Conservation (phyloP, 2,329 filamentous ascomycete genomes). For the Talaromyces sp. region DNA sequence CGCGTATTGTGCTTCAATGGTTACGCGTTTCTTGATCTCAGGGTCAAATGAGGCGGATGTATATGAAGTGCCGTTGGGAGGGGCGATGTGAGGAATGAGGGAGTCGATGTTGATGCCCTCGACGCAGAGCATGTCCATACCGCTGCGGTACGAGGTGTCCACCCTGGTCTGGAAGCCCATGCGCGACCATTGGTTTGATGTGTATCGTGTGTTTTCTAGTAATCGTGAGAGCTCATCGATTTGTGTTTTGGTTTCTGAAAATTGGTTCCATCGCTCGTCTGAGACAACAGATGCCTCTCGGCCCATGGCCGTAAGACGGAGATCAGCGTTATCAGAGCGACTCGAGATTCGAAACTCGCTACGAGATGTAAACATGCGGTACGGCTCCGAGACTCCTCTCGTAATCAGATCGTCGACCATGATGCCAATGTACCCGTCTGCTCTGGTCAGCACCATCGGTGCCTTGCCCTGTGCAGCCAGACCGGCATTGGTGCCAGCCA, state of each 20-base stretch:
- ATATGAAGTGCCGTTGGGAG: conserved; percentile 28
- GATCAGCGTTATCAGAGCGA: conserved; percentile 89
- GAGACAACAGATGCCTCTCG: conserved; percentile 72
- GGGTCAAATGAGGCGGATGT: conserved; percentile 52
- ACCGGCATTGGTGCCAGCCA: conserved; percentile 92
- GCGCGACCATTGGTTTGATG: conserved; percentile 63
- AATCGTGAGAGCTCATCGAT: conserved; percentile 63
- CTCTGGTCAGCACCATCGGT: conserved; percentile 67
- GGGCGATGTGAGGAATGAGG: conserved; percentile 54
- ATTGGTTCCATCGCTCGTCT: conserved; percentile 73
- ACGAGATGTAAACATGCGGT: conserved; percentile 95
- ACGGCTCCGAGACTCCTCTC: conserved; percentile 94
- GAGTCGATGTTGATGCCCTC: conserved; percentile 57
- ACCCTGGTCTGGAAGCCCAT: conserved; percentile 66
- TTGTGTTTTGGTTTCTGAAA: conserved; percentile 62
- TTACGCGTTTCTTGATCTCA: conserved; percentile 65
- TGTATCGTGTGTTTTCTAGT: conserved; percentile 58
- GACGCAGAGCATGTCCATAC: conserved; percentile 74
- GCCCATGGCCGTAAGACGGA: conserved; percentile 76
- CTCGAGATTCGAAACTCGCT: conserved; percentile 94
- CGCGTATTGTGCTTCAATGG: conserved; percentile 79
- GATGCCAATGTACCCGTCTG: conserved; percentile 94
- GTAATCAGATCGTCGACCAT: conserved; percentile 98
- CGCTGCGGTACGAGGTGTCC: conserved; percentile 65
- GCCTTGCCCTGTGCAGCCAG: conserved; percentile 66